Evolutionary conservation across 2,329 filamentous ascomycete species (phyloP).

Genomic region (Stachybotrys echinatus): DNA sequence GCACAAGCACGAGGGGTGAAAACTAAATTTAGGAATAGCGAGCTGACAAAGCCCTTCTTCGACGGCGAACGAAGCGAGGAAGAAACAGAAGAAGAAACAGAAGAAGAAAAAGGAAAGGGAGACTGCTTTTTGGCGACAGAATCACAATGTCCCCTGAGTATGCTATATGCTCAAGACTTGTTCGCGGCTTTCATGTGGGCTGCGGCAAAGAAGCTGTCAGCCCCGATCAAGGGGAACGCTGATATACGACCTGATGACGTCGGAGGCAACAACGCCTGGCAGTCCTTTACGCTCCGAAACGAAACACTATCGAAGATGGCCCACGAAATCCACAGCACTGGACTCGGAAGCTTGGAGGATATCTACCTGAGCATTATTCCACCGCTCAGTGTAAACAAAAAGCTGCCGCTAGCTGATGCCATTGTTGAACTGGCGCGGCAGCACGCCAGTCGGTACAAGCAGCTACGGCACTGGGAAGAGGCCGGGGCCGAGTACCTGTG

Average conservation of each 20-base stretch:
- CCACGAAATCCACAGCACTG: slow-evolving; percentile 14
- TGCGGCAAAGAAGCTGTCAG: slow-evolving; percentile 9
- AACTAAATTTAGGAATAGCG: too few species aligned
- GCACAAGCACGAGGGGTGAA: too few species aligned
- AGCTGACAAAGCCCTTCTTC: too few species aligned
- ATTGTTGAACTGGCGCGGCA: slow-evolving; percentile 9
- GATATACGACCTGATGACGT: neutral
- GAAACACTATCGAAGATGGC: slow-evolving; percentile 11
- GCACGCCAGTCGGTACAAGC: slow-evolving; percentile 8
- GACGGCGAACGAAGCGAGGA: too few species aligned
- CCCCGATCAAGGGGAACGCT: neutral
- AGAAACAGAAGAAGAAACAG: too few species aligned
- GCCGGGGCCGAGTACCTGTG: slow-evolving; percentile 9
- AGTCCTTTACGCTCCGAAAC: slow-evolving; percentile 13
- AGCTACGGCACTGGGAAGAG: slow-evolving; percentile 7
- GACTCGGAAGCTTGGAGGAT: slow-evolving; percentile 11
- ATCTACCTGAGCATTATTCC: slow-evolving; percentile 21
- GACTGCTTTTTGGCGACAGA: slow-evolving; percentile 4
- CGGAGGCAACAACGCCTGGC: neutral
- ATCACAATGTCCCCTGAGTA: slow-evolving; percentile 7
- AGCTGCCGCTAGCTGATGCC: slow-evolving; percentile 6
- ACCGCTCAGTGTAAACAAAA: slow-evolving; percentile 12
- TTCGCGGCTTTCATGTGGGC: slow-evolving; percentile 23
- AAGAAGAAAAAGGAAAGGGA: too few species aligned
- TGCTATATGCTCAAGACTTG: slow-evolving; percentile 17